These are phyloP conservation scores for Mimosa bimucronata DNA, from an alignment of 306 rosid genomes.

Conservation along the genomic window DNA sequence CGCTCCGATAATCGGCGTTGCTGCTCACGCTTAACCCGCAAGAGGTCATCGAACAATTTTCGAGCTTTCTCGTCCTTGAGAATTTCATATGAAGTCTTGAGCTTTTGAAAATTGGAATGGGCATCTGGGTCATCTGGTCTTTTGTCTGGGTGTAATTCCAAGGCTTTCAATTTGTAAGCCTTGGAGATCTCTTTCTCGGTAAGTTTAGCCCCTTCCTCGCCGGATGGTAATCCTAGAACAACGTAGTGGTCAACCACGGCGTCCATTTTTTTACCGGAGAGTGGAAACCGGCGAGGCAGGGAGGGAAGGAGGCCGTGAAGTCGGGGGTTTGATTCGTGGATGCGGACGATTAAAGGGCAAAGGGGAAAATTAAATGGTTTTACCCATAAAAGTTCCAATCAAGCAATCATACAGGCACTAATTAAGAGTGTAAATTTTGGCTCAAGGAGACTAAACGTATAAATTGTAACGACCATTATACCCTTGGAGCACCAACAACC, in stretches of 20 bases:
- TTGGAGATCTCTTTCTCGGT: conserved; percentile 71
- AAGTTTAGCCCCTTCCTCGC: conserved; percentile 77
- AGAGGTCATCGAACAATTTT: conserved; percentile 69
- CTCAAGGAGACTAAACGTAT: too few relatives aligned
- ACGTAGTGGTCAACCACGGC: conserved; percentile 62
- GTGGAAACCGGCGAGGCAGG: background rate
- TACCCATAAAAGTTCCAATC: background rate
- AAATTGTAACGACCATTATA: too few relatives aligned
- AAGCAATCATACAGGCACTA: too few relatives aligned
- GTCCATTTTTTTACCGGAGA: conserved; percentile 47
- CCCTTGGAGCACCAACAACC: too few relatives aligned
- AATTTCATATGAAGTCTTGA: conserved; percentile 77
- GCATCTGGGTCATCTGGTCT: conserved; percentile 83
- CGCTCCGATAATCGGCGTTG: conserved; percentile 67
- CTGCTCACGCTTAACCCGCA: conserved; percentile 74
- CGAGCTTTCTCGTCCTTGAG: conserved; percentile 84
- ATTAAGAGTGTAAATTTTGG: too few relatives aligned
- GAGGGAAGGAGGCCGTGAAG: background rate
- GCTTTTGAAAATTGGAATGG: conserved; percentile 64
- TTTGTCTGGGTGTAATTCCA: conserved; percentile 91
- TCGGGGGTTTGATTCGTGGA: background rate
- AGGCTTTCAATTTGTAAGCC: conserved; percentile 77
- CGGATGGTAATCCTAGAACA: conserved; percentile 80
- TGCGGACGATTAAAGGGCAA: background rate
- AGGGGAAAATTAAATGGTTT: too few relatives aligned